phyloP scores from a whole-genome alignment of 176 grass and related monocot genomes.

The Triticum urartu region DNA sequence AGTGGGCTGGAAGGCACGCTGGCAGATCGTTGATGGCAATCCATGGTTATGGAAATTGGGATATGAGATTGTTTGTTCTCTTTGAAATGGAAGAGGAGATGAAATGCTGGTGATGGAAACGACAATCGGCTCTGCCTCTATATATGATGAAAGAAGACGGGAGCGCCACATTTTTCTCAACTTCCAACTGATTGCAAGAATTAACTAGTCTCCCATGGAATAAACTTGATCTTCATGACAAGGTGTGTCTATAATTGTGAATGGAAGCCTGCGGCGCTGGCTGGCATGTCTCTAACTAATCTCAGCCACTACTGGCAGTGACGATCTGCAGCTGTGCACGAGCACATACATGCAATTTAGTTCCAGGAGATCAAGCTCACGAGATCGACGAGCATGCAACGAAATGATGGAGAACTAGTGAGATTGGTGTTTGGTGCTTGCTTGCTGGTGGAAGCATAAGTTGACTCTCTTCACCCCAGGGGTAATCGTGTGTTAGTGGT shows the following conservation, averaged over 20 bases:
- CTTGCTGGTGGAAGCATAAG: not conserved
- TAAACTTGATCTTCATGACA: too few relatives aligned
- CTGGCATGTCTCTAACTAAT: not conserved
- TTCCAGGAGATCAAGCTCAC: not conserved
- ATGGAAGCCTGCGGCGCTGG: not conserved
- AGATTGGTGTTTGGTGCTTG: not conserved
- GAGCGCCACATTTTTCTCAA: too few relatives aligned
- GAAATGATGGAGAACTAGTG: not conserved
- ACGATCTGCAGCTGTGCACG: not conserved
- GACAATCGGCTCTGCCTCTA: too few relatives aligned
- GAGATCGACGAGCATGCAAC: not conserved
- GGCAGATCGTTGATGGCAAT: constrained; percentile 25
- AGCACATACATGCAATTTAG: not conserved
- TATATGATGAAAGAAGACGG: too few relatives aligned
- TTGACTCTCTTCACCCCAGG: not conserved
- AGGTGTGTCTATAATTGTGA: not conserved
- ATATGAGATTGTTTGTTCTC: not conserved
- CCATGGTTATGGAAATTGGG: constrained; percentile 17
- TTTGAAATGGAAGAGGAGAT: constrained; percentile 1
- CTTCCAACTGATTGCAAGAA: too few relatives aligned
- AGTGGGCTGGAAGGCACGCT: constrained; percentile 29
- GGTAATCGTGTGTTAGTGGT: not conserved
- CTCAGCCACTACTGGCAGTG: not conserved
- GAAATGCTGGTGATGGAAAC: too few relatives aligned
- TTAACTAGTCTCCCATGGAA: too few relatives aligned